A percentile compares a stretch with the other conserved stretches of the same genome.
These are phyloP conservation scores for Fallopia convolvulus DNA, from an alignment of 148 eudicot species.

Conservation along the genomic window DNA sequence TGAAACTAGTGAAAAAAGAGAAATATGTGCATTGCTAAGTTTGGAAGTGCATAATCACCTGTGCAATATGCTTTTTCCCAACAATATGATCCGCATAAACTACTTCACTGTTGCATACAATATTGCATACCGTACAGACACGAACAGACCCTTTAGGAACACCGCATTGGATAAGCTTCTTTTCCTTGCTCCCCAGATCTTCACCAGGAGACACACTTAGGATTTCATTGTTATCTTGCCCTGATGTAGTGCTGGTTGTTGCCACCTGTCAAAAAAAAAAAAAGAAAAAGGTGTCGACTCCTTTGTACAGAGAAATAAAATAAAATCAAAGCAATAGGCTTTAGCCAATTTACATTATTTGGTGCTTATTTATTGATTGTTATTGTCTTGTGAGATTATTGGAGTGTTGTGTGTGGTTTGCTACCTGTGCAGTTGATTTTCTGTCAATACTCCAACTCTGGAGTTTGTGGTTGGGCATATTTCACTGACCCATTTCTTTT, in stretches of 20 bases:
- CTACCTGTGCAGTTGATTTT: not conserved
- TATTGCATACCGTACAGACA: slow-evolving; percentile 27
- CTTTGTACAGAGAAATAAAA: not conserved
- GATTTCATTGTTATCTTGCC: not conserved
- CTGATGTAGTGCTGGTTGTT: not conserved
- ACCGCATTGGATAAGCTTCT: slow-evolving; percentile 31
- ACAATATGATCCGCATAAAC: slow-evolving; percentile 31
- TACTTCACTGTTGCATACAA: slow-evolving; percentile 35
- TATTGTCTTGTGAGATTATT: not conserved
- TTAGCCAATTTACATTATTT: not conserved
- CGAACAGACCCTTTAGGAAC: slow-evolving; percentile 18
- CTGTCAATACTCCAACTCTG: not conserved
- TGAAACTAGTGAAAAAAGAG: not conserved
- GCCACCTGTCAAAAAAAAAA: not conserved
- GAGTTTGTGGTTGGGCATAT: not conserved
- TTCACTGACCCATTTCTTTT: not conserved
- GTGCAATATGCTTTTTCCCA: slow-evolving; percentile 37
- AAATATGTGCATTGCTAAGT: not conserved
- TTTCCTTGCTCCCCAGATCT: slow-evolving; percentile 25
- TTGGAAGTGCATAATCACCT: slow-evolving; percentile 20
- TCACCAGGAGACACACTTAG: slow-evolving; percentile 9
- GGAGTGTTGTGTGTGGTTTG: not conserved
- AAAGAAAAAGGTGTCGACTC: not conserved
- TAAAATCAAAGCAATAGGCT: not conserved
- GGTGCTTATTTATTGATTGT: not conserved